phyloP scores from a whole-genome alignment of 139 green algal genomes.

The Edaphochlamys debaryana region DNA sequence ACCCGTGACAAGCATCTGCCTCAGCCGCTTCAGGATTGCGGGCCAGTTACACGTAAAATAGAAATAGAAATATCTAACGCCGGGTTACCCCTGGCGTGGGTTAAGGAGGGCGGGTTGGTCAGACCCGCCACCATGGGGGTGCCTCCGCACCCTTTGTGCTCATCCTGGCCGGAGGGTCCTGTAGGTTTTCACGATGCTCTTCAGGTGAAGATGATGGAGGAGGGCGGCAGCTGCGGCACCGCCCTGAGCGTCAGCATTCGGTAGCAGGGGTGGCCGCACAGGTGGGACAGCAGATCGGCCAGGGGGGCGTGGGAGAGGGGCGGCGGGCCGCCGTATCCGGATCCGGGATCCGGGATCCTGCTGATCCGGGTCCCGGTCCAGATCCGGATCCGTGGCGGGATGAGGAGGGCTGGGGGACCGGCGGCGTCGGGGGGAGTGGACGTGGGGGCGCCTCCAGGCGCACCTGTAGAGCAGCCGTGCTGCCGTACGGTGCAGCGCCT shows the following conservation, averaged over 20 bases:
- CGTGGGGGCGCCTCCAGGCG: no score
- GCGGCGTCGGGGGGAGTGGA: no score
- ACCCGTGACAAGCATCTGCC: constrained; percentile 77
- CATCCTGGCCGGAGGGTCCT: no score
- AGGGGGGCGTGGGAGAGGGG: constrained; percentile 46
- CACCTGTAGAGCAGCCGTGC: constrained; percentile 58
- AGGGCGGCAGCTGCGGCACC: constrained; percentile 63
- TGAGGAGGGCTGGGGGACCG: neutral
- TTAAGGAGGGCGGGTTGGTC: no score
- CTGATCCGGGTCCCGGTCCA: no score
- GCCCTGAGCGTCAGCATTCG: constrained; percentile 62
- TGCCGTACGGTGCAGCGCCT: constrained; percentile 65
- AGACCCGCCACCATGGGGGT: no score
- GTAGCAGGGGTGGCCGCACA: constrained; percentile 72
- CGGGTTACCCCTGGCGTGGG: no score
- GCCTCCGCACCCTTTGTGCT: no score
- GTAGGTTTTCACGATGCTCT: no score
- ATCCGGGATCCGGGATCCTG: no score
- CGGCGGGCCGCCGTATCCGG: no score
- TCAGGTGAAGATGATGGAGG: constrained; percentile 73
- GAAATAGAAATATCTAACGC: no score
- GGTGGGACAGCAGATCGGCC: constrained; percentile 63
- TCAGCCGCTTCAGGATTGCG: constrained; percentile 66
- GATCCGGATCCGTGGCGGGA: neutral
- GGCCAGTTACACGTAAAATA: constrained; percentile 82